Evolutionary conservation across 1,284 basidiomycete species (phyloP), one percentile per base, ranked within the genome.

Genomic region (Ustilago shanxiensis): DNA sequence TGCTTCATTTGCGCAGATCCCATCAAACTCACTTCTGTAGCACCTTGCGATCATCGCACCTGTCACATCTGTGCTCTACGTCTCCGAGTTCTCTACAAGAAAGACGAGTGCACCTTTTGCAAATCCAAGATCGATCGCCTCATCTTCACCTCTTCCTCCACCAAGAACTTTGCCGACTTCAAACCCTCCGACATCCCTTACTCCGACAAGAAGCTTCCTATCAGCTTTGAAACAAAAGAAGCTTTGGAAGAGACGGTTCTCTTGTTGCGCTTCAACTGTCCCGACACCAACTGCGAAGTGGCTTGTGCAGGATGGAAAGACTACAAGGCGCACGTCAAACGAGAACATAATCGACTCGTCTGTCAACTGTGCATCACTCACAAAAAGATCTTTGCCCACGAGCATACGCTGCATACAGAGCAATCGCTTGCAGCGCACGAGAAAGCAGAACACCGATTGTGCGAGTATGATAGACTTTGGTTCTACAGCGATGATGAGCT

Each of bases 1-100:
- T 99, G 97, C 88, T 96, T 92, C 89, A 98, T 99, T 86, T 99
- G 96, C 83, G 95, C 96, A 1, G 95, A 99, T 84, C 92, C 93
- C 2, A 91, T 98, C 86, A 94, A 93, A 83, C 95, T 94, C 85
- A 95, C 92, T 87, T 91, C 93, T 11, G 87, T 98, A 18, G 92
- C 94, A 9, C 90, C 92, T 56, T 99, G 96, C 88, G 94, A 95
- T 84, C 96, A 99, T 86, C 89, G 92, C 47, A 95, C 93, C 8
- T 96, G 94, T 87, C 93, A 95, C 87, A 92, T 97, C 63, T 99
- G 96, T 84, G 92, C 94, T 1, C 88, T 98, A 55, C 90, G 96
- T n/a, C 87, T 99, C 28, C 88, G 95, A 31, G 95, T 94, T 1
- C 89, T 99, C 65, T 99, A 98, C 89, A 98, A 98, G 72, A 84